These are phyloP conservation scores for Boletus calvinii DNA, from an alignment of 1,284 basidiomycete genomes.

Conservation along the genomic window DNA sequence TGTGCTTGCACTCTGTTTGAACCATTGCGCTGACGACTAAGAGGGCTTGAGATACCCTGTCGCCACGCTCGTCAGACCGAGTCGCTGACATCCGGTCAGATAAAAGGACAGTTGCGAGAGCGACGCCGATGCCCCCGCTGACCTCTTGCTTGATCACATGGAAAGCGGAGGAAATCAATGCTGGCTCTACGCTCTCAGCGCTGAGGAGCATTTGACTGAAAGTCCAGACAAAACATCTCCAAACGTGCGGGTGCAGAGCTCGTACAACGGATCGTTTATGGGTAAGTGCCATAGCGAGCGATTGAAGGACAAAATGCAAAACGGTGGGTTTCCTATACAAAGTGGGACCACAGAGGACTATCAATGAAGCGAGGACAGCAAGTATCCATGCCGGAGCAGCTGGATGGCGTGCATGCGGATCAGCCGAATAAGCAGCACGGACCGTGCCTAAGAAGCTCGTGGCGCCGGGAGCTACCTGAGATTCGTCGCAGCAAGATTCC, in stretches of 20 bases:
- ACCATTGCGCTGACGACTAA: constrained; percentile 41
- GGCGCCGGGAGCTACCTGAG: not conserved
- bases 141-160: constrained; percentile 46
- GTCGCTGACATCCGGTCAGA: constrained; percentile 6
- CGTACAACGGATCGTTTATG: constrained; percentile 37
- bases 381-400: constrained; percentile 38
- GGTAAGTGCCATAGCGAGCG: constrained; percentile 33
- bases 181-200: constrained; percentile 13
- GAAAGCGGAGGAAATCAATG: constrained; percentile 37
- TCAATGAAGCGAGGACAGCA: constrained; percentile 45
- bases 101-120: constrained; percentile 42
- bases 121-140: constrained; percentile 39
- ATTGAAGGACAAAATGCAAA: constrained; percentile 42
- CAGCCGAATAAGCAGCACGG: constrained; percentile 26
- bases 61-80: constrained; percentile 8
- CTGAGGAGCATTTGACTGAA: constrained; percentile 32
- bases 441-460: constrained; percentile 20
- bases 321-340: constrained; percentile 42
- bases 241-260: constrained; percentile 45
- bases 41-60: constrained; percentile 37
- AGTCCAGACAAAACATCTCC: constrained; percentile 57
- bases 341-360: constrained; percentile 45
- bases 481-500: constrained; percentile 23
- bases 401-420: constrained; percentile 25
- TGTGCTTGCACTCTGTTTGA: constrained; percentile 25